Percentiles rank a stretch among this genome's conserved stretches.
Conservation (phyloP, 2,329 filamentous ascomycete species). For the Exophiala bonariae region DNA sequence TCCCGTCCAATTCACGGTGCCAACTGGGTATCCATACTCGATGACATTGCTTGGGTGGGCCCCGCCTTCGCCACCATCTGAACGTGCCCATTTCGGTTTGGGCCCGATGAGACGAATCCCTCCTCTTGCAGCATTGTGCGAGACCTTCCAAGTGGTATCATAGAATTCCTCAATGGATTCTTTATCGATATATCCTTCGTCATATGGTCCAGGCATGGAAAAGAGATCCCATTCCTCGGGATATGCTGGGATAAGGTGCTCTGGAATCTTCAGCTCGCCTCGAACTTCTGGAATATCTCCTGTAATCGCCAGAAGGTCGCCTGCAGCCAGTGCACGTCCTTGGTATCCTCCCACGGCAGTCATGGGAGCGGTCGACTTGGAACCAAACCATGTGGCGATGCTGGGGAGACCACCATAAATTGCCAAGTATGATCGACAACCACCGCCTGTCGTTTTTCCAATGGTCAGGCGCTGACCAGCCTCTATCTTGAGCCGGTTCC, state of each 20-base stretch:
- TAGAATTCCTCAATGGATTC: conserved; percentile 61
- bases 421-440: conserved; percentile 60
- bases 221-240: conserved; percentile 53
- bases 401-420: conserved; percentile 56
- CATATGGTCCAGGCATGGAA: conserved; percentile 58
- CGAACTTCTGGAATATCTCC: conserved; percentile 37
- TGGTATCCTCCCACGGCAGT: conserved; percentile 62
- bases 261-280: conserved; percentile 42
- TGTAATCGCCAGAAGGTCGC: conserved; percentile 52
- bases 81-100: conserved; percentile 58
- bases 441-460: conserved; percentile 53
- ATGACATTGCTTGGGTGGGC: conserved; percentile 61
- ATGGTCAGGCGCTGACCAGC: conserved; percentile 56
- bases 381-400: conserved; percentile 59
- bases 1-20: conserved; percentile 61
- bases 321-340: conserved; percentile 55
- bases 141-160: conserved; percentile 58
- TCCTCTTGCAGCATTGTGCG: conserved; percentile 61
- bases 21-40: conserved; percentile 61
- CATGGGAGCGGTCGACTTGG: conserved; percentile 59
- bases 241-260: conserved; percentile 50
- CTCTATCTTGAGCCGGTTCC: conserved; percentile 53
- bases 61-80: conserved; percentile 63
- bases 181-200: conserved; percentile 52
- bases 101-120: conserved; percentile 63